phyloP scores from a whole-genome alignment of 2,329 filamentous ascomycete species.

The Cladosporium sp. region DNA sequence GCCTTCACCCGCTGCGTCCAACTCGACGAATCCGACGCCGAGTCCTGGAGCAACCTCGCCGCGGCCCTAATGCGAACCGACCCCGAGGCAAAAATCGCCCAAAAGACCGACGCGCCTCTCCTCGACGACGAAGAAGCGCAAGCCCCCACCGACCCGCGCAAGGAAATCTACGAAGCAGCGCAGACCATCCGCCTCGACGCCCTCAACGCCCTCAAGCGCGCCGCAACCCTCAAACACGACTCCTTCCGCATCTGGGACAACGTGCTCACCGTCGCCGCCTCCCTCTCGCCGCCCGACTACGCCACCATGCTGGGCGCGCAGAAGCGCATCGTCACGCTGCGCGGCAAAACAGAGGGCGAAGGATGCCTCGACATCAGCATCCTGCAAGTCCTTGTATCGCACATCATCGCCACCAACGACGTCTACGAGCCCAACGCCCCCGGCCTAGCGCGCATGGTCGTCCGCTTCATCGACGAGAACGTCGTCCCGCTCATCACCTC shows the following conservation, averaged over 20 bases:
- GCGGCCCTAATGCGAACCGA: constrained; percentile 60
- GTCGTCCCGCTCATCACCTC: constrained; percentile 80
- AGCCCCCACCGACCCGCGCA: constrained; percentile 17
- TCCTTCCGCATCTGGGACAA: constrained; percentile 97
- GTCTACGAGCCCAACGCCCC: constrained; percentile 40
- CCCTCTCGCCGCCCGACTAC: constrained; percentile 69
- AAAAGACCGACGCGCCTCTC: constrained; percentile 5
- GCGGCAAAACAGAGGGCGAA: constrained; percentile 63
- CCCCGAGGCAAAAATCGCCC: constrained; percentile 18
- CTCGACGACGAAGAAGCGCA: constrained; percentile 35
- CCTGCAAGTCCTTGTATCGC: constrained; percentile 65
- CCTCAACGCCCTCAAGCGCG: constrained; percentile 79
- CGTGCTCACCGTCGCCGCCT: constrained; percentile 78
- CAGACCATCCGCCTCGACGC: constrained; percentile 66
- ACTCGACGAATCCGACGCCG: constrained; percentile 80
- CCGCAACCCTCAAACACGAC: constrained; percentile 74
- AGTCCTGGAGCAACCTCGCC: constrained; percentile 93
- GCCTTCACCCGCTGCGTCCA: constrained; percentile 80
- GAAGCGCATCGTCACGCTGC: constrained; percentile 69
- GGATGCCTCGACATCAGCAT: constrained; percentile 71
- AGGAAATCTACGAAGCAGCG: constrained; percentile 41
- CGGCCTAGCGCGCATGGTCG: constrained; percentile 56
- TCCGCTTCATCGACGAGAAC: constrained; percentile 67
- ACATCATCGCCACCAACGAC: constrained; percentile 54
- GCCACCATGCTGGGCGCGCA: constrained; percentile 71